Evolutionary conservation across 2,329 filamentous ascomycete species (phyloP).

Genomic region (Venturia pyrina): DNA sequence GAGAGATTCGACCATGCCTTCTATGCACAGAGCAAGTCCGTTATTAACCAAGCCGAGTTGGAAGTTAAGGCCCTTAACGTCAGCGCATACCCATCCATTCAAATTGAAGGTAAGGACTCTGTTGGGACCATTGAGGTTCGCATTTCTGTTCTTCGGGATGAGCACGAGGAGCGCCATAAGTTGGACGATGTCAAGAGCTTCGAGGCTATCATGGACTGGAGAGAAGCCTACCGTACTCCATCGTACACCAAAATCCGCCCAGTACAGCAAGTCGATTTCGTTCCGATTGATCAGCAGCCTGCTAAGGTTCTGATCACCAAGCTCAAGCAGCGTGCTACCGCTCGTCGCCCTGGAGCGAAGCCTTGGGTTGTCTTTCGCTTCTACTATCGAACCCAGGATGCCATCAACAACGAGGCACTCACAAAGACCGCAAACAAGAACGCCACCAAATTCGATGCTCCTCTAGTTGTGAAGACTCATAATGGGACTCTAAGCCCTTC

Average conservation of each 20-base stretch:
- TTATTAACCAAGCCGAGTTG: constrained; percentile 12
- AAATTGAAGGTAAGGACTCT: constrained; percentile 15
- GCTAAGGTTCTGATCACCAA: constrained; percentile 9
- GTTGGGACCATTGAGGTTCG: constrained; percentile 26
- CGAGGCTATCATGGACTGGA: constrained; percentile 11
- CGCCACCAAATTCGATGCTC: not conserved
- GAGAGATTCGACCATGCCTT: constrained; percentile 13
- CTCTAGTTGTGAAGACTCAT: not conserved
- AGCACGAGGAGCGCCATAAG: constrained; percentile 15
- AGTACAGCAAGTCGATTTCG: constrained; percentile 18
- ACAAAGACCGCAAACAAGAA: not conserved
- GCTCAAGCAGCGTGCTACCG: constrained; percentile 14
- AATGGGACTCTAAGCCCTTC: not conserved
- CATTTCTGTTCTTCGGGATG: constrained; percentile 19
- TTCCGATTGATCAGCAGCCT: constrained; percentile 17
- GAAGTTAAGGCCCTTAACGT: constrained; percentile 7
- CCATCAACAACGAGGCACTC: constrained; percentile 14
- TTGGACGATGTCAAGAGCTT: constrained; percentile 16
- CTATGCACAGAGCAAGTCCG: not conserved
- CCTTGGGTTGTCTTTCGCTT: constrained; percentile 33
- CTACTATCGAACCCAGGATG: constrained; percentile 27
- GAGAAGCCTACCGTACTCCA: not conserved
- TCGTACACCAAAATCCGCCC: constrained; percentile 18
- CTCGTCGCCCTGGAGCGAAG: constrained; percentile 22
- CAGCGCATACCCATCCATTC: not conserved